Base-by-base conservation (phyloP, 1,284 basidiomycete genomes). In the Abortiporus biennis region DNA sequence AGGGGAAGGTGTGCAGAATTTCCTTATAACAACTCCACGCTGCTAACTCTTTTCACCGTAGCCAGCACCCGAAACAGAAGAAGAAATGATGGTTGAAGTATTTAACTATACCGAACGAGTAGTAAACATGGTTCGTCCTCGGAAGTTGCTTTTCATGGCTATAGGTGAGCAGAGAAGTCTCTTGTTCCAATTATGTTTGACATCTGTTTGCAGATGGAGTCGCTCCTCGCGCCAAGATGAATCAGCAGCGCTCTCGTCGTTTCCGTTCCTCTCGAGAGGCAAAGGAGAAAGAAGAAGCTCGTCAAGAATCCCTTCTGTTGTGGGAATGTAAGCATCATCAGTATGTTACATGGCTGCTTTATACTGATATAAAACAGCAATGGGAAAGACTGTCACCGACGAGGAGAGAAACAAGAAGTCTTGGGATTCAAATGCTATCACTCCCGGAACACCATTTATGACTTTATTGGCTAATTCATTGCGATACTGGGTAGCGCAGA, bases 391-490 rank as follows among this genome's bases (percentile, higher is more conserved):
- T 16, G 69, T 96, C 17, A 85, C 79, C 17, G 92, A 97, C 15
- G 86, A 91, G 38, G 87, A 88, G 46, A 84, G 81, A 62, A 79
- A 84, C 52, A 87, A 91, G 62, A 85, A 86, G 58, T 67, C 88
- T 0, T 99, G 96, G 96, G 96, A 99, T 61, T 90, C 90, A 2
- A 99, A 99, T 61, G 95, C 94, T 35, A 99, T 99, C 59, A 99
- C 96, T 0, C 96, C 94, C 17, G 92, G 94, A 4, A 99, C 96
- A 5, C 96, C 96, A 0, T 99, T 99, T 68, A 99, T 99, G 96
- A 83, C 86, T 48, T 71, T 98, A 1, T 74, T 99, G 11, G 91
- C 96, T 2, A 62, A 75, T 15, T 92, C 91, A 12, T 66, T 99
- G 45, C 80, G 93, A 42, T 99, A 97, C 62, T 99, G 96, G 96